Evolutionary conservation across 495 filamentous ascomycete species (phyloP).

Genomic region (Paragyromitra xinjiangensis): DNA sequence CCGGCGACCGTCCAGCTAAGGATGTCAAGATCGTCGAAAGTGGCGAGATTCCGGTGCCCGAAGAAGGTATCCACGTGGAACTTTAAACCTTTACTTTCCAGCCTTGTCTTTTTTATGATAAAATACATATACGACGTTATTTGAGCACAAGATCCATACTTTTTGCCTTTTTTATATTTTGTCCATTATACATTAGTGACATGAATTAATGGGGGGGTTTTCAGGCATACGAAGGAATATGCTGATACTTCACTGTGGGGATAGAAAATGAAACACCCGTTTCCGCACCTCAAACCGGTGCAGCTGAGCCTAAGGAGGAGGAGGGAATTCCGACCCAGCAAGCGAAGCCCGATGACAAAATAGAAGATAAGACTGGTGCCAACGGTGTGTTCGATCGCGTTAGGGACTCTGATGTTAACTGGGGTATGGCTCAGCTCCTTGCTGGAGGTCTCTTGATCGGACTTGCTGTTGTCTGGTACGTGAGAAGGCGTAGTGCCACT

Average conservation of each 20-base stretch:
- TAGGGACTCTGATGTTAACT: constrained; percentile 46
- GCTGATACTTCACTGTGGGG: constrained; percentile 48
- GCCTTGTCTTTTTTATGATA: constrained; percentile 47
- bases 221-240: constrained; percentile 40
- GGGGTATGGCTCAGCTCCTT: constrained; percentile 50
- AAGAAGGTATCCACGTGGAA: constrained; percentile 98
- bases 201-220: constrained; percentile 16
- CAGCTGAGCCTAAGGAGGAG: constrained; percentile 19
- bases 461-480: constrained; percentile 47
- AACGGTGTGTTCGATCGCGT: constrained; percentile 45
- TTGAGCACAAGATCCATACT: constrained; percentile 25
- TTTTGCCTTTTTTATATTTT: constrained; percentile 20
- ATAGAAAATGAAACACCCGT: constrained; percentile 36
- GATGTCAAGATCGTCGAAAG: constrained; percentile 90
- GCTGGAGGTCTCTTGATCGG: constrained; percentile 48
- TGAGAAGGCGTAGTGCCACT: constrained; percentile 33
- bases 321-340: background rate
- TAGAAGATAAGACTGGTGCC: constrained; percentile 1
- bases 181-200: constrained; percentile 24
- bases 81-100: constrained; percentile 69
- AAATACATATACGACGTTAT: constrained; percentile 40
- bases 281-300: constrained; percentile 6
- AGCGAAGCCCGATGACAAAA: background rate
- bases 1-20: constrained; percentile 75
- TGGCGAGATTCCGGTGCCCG: constrained; percentile 85